These are phyloP conservation scores for Kwoniella mangroviensis DNA, from an alignment of 768 basidiomycete genomes.

Conservation along the genomic window DNA sequence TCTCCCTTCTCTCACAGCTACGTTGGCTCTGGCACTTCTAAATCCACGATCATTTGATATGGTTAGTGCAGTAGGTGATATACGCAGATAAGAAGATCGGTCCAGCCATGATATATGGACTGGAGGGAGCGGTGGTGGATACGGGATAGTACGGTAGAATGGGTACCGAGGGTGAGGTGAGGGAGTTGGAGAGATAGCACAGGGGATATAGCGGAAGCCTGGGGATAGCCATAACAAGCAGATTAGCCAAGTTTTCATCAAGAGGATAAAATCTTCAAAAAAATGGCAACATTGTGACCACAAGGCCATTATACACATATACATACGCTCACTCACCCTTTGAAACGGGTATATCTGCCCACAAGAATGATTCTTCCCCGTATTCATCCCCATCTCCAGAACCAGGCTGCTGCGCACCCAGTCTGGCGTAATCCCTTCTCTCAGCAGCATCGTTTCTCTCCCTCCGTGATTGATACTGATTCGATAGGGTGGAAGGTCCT, in stretches of 20 bases:
- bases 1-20: constrained; percentile 81
- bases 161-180: constrained; percentile 43
- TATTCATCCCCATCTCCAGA: constrained; percentile 40
- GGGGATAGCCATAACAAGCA: background rate
- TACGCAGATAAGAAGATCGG: constrained; percentile 50
- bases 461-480: constrained; percentile 4
- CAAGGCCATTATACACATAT: background rate
- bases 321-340: constrained; percentile 34
- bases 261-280: background rate
- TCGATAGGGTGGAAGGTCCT: constrained; percentile 20
- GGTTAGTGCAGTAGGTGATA: constrained; percentile 46
- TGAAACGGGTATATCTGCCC: constrained; percentile 53
- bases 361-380: constrained; percentile 54
- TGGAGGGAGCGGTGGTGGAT: constrained; percentile 30
- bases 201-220: constrained; percentile 55
- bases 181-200: constrained; percentile 43
- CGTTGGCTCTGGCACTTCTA: constrained; percentile 85
- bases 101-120: constrained; percentile 56
- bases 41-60: constrained; percentile 81
- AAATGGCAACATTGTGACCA: too few species aligned
- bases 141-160: constrained; percentile 53
- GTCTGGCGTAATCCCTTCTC: constrained; percentile 29
- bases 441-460: constrained; percentile 21
- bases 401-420: constrained; percentile 32
- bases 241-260: background rate